Evolutionary conservation across 768 basidiomycete genomes (phyloP), one percentile per base, ranked within the genome.

Genomic region (Russula sp.): DNA sequence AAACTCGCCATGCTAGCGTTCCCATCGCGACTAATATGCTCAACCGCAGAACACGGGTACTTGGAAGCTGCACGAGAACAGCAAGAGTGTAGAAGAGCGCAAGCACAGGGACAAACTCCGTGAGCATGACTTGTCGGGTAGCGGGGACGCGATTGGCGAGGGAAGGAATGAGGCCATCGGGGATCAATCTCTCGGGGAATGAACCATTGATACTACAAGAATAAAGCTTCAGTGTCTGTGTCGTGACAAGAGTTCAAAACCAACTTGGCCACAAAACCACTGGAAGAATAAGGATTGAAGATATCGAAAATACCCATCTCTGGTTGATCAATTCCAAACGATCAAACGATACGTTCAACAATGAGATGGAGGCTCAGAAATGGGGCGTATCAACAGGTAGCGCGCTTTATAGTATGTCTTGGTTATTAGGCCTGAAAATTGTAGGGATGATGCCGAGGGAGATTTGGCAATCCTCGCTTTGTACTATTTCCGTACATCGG

Each of bases 51-150:
- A 73, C 53, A 51, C 74, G 72, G 1, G 84, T 83, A 36, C 72
- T 73, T 0, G 81, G 81, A 16, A 79, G 70, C 44, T 83, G 75
- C 8, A 85, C 81, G 55, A 87, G 77, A 38, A 83, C 71, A 14
- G 84, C 84, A 59, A 81, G 81, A 13, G 69, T 72, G 75, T 82
- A 84, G 72, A 81, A 84, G 62, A 75, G 75, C 26, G 80, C 60
- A 1, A 82, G 24, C 18, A 78, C 72, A 1, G 81, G 82, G 18
- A 80, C 28, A 36, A 84, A 64, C 55, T 77, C 72, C 11, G 75
- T 75, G 34, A 70, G 68, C 67, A 77, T 55, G 36, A 59, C 59
- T 34, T 5, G 10, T 32, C 34, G 56, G 11, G 64, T 62, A 18
- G 50, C 44, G 9, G 59, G 59, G 11, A 53, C 36, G 38, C 64